Percentiles rank a stretch among this genome's conserved stretches.
These are phyloP conservation scores for Ophiostoma perfectum DNA, from an alignment of 2,329 filamentous ascomycete species.

Conservation along the genomic window DNA sequence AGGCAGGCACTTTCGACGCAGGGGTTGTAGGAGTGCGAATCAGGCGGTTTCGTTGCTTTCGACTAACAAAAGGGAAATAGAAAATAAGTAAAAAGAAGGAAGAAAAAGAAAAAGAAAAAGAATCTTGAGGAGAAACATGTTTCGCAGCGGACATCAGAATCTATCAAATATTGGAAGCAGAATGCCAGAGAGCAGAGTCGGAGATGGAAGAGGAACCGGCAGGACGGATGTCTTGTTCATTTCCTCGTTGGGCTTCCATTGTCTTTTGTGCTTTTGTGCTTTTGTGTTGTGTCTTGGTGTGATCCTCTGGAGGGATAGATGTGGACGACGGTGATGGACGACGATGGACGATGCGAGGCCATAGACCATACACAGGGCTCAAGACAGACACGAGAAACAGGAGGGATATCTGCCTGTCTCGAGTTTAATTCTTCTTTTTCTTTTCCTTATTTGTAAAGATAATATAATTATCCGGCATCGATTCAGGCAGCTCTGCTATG, in stretches of 20 bases:
- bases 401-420: too few relatives aligned
- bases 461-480: too few relatives aligned
- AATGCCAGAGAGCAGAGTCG: neutral
- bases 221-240: neutral
- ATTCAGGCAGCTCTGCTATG: too few relatives aligned
- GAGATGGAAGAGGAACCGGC: neutral
- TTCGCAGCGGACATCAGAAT: slow-evolving; percentile 7
- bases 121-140: neutral
- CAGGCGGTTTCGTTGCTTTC: neutral
- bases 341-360: neutral
- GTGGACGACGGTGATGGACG: neutral
- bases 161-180: slow-evolving; percentile 6
- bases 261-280: neutral
- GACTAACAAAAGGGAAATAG: too few relatives aligned
- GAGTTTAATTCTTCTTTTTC: too few relatives aligned
- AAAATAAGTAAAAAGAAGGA: too few relatives aligned
- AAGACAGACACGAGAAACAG: too few relatives aligned
- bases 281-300: neutral
- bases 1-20: neutral
- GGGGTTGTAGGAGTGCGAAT: neutral
- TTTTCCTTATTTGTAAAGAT: too few relatives aligned
- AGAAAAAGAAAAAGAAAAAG: too few relatives aligned
- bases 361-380: too few relatives aligned
- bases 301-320: neutral
- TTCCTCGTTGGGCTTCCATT: neutral